Evolutionary conservation across 352 stramenopile genomes (phyloP).

Genomic region (Pythium coloratum): DNA sequence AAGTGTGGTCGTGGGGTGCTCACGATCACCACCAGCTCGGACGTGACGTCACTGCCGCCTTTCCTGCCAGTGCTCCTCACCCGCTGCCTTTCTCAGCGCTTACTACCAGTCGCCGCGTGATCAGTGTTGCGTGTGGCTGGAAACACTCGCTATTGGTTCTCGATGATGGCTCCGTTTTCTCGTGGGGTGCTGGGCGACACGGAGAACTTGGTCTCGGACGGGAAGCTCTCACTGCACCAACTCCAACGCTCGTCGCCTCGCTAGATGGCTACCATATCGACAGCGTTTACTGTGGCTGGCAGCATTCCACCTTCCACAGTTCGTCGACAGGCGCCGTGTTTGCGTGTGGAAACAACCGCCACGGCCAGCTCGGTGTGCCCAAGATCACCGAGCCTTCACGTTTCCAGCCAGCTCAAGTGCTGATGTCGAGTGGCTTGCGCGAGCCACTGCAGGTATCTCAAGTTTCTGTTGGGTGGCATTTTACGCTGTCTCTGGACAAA

Average conservation of each 20-base stretch:
- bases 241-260: conserved; percentile 31
- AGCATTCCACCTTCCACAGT: conserved; percentile 69
- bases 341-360: conserved; percentile 73
- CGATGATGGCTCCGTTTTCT: conserved; percentile 43
- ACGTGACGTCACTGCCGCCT: conserved; percentile 4
- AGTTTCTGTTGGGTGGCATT: conserved; percentile 76
- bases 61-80: neutral
- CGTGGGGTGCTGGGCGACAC: conserved; percentile 73
- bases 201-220: conserved; percentile 69
- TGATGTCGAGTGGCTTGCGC: neutral
- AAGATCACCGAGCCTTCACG: conserved; percentile 6
- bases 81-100: conserved; percentile 15
- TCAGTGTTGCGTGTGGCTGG: conserved; percentile 75
- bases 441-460: conserved; percentile 31
- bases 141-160: conserved; percentile 76
- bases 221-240: conserved; percentile 20
- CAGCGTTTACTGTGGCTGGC: conserved; percentile 71
- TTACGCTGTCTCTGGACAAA: conserved; percentile 51
- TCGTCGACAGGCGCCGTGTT: conserved; percentile 37
- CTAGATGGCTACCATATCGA: conserved; percentile 26
- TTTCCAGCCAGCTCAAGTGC: conserved; percentile 8
- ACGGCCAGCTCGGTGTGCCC: conserved; percentile 63
- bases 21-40: conserved; percentile 55
- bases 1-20: conserved; percentile 53
- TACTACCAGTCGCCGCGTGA: conserved; percentile 32